phyloP scores from a whole-genome alignment of 2,329 filamentous ascomycete genomes.

The Cordyceps sp. region DNA sequence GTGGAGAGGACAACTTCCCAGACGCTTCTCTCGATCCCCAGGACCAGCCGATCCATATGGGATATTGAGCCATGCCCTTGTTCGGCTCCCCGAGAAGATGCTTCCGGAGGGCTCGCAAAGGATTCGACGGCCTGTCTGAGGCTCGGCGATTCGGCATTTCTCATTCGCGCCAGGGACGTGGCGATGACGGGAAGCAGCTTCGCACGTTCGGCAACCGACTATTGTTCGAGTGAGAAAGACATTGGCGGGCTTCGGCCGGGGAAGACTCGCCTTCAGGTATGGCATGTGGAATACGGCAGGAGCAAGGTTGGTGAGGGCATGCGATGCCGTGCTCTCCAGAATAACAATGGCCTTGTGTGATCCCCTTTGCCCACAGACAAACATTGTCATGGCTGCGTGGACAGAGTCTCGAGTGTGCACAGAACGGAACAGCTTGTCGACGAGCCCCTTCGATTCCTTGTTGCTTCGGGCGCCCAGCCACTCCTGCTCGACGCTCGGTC shows the following conservation, averaged over 20 bases:
- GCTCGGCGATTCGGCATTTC: slow-evolving; percentile 15
- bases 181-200: slow-evolving; percentile 12
- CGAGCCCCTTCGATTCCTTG: background rate
- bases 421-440: background rate
- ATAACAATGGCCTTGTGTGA: slow-evolving; percentile 8
- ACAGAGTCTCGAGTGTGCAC: slow-evolving; percentile 2
- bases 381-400: slow-evolving; percentile 8
- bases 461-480: background rate
- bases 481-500: background rate
- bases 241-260: no score
- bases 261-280: slow-evolving; percentile 16
- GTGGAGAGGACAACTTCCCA: slow-evolving; percentile 11
- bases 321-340: slow-evolving; percentile 3
- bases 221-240: slow-evolving; percentile 2
- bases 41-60: background rate
- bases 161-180: slow-evolving; percentile 15
- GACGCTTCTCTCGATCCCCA: slow-evolving; percentile 3
- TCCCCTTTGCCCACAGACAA: slow-evolving; percentile 10
- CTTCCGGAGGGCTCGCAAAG: no score
- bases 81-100: no score
- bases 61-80: background rate
- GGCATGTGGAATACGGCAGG: slow-evolving; percentile 19
- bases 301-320: slow-evolving; percentile 11
- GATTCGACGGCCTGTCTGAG: slow-evolving; percentile 12
- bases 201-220: slow-evolving; percentile 12